Base-by-base conservation (phyloP, 2,329 filamentous ascomycete genomes). In the Fusarium pseudonygamai region DNA sequence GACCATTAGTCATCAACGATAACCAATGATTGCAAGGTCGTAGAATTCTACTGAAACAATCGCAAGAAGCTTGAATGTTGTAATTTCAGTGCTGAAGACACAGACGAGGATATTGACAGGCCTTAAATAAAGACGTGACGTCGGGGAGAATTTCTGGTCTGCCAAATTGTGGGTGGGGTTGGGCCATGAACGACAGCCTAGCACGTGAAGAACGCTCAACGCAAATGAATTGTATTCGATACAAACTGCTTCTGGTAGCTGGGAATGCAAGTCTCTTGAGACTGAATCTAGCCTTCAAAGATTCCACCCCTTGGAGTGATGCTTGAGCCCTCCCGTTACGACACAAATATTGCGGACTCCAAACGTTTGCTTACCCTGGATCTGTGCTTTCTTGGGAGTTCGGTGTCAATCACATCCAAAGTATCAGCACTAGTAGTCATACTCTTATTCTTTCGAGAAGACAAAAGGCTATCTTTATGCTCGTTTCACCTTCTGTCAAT, bases 261-360 rank as follows among this genome's bases (percentile, higher is more conserved):
- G 10, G 3, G 24, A 13, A 9, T n/a, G 2, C 6, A 7, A 14
- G 3, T 28, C 20, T n/a, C 14, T n/a, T 18, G 24, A 16, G 4
- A 28, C 1, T 16, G 14, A 10, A 18, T n/a, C 14, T 6, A 36
- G 24, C 1, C 4, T 1, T 53, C 3, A 16, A 5, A 24, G 1
- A 16, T 16, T 7, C 10, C 2, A 13, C 10, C 16, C 7, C 28
- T 16, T 2, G 0, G 24, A 9, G 7, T 37, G 24, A 13, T 37
- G 14, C 7, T 13, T 18, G 7, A 26, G 7, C 3, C 20, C 24
- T 37, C 30, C 16, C 4, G 28, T 49, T 5, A 7, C 26, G 4
- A 13, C 32, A 15, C 4, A 26, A 20, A 15, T 28, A 37, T 37
- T 14, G 13, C 4, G 10, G n/a, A 14, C 14, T 9, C 8, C 8